Evolutionary conservation across 805 yeast species (phyloP).

Genomic region (Kurtzmaniella cleridarum): DNA sequence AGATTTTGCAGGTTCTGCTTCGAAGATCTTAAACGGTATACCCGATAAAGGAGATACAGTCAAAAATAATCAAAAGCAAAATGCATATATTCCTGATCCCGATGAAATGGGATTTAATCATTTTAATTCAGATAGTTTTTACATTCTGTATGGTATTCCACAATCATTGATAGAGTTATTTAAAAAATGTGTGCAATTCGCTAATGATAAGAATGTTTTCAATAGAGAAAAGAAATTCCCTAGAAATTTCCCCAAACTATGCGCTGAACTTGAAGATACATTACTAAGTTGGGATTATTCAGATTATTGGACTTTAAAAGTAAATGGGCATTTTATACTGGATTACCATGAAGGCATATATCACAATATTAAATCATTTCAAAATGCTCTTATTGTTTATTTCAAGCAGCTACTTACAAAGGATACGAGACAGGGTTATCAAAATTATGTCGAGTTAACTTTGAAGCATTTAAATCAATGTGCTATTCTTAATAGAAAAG

Average conservation of each 20-base stretch:
- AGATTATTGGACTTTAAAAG: conserved; percentile 31
- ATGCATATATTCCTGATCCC: conserved; percentile 1
- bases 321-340: conserved; percentile 22
- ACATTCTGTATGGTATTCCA: conserved; percentile 46
- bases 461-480: conserved; percentile 30
- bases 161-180: conserved; percentile 40
- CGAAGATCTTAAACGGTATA: background rate
- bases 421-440: conserved; percentile 21
- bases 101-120: conserved; percentile 2
- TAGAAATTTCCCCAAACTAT: conserved; percentile 49
- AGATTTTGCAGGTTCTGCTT: conserved; percentile 12
- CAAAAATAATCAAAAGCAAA: background rate
- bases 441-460: conserved; percentile 27
- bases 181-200: conserved; percentile 39
- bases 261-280: conserved; percentile 51
- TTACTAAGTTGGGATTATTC: conserved; percentile 42
- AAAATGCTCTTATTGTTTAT: conserved; percentile 39
- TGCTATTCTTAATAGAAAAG: conserved; percentile 9
- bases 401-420: conserved; percentile 36
- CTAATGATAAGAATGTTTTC: conserved; percentile 51
- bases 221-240: conserved; percentile 35
- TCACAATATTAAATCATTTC: conserved; percentile 34
- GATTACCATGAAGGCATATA: conserved; percentile 37
- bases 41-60: background rate
- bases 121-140: conserved; percentile 15